Conservation (phyloP, 2,329 filamentous ascomycete genomes). For the Fusarium falciforme region DNA sequence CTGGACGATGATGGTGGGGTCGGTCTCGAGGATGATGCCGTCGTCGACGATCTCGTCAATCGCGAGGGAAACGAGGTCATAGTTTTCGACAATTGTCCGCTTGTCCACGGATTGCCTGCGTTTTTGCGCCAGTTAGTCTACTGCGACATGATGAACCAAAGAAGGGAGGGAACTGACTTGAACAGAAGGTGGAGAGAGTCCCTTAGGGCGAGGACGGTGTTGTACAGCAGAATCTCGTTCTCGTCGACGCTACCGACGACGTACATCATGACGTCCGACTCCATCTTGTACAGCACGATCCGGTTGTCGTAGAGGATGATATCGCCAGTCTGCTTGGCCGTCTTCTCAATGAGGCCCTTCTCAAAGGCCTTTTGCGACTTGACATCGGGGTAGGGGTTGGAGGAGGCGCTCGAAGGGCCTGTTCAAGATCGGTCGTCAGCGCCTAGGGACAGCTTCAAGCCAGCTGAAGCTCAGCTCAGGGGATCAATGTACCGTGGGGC, state of each 20-base stretch:
- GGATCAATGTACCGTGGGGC: conserved; percentile 48
- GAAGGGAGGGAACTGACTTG: conserved; percentile 73
- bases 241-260: conserved; percentile 92
- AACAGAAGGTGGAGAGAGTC: conserved; percentile 92
- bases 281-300: conserved; percentile 97
- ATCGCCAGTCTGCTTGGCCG: conserved; percentile 92
- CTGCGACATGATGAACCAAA: background rate
- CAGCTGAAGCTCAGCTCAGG: conserved; percentile 20
- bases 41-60: conserved; percentile 97
- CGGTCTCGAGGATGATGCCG: conserved; percentile 96
- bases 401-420: conserved; percentile 61
- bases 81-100: conserved; percentile 98
- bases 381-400: conserved; percentile 84
- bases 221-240: conserved; percentile 97
- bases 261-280: conserved; percentile 96
- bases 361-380: conserved; percentile 98
- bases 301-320: conserved; percentile 98
- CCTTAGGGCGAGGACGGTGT: conserved; percentile 89
- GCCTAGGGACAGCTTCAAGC: conserved; percentile 26
- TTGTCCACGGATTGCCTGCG: conserved; percentile 93
- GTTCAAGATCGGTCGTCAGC: conserved; percentile 34
- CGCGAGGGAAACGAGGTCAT: conserved; percentile 92
- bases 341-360: conserved; percentile 95
- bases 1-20: conserved; percentile 92
- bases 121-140: conserved; percentile 14